These are phyloP conservation scores for Penicillium sp. DNA, from an alignment of 2,329 filamentous ascomycete genomes.

Conservation along the genomic window DNA sequence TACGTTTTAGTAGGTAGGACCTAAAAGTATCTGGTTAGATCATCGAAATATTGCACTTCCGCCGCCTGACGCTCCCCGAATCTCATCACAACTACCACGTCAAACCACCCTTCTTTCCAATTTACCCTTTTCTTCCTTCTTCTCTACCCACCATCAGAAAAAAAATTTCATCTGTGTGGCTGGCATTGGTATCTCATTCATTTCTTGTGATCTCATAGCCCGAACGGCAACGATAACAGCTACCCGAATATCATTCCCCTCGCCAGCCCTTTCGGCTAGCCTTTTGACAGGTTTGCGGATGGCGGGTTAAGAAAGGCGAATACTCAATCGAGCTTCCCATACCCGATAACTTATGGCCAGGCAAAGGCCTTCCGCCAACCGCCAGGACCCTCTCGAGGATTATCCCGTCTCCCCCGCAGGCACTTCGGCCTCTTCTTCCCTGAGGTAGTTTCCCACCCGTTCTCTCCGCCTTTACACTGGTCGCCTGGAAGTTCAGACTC, in stretches of 20 bases:
- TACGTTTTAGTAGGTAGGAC: too few species aligned
- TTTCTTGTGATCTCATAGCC: constrained; percentile 3
- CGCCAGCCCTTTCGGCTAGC: constrained; percentile 13
- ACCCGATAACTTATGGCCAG: constrained; percentile 48
- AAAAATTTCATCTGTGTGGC: background rate
- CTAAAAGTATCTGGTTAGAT: constrained; percentile 17
- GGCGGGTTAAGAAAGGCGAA: constrained; percentile 42
- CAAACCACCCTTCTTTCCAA: constrained; percentile 13
- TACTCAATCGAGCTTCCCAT: constrained; percentile 31
- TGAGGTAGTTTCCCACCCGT: constrained; percentile 37
- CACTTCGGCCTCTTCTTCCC: constrained; percentile 29
- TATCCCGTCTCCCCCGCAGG: constrained; percentile 34
- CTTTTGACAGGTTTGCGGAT: constrained; percentile 35
- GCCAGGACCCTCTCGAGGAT: constrained; percentile 45
- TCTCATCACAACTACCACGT: constrained; percentile 30
- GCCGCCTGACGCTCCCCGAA: constrained; percentile 37
- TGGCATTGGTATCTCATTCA: background rate
- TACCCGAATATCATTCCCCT: constrained; percentile 5
- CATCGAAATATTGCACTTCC: constrained; percentile 33
- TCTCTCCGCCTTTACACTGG: constrained; percentile 11
- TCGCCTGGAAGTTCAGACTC: background rate
- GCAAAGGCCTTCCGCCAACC: constrained; percentile 45
- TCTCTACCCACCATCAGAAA: background rate
- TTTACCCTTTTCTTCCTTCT: constrained; percentile 4
- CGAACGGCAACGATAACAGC: constrained; percentile 1